Evolutionary conservation across 2,329 filamentous ascomycete species (phyloP), one percentile per base, ranked within the genome.

Genomic region (Colletotrichum sp.): DNA sequence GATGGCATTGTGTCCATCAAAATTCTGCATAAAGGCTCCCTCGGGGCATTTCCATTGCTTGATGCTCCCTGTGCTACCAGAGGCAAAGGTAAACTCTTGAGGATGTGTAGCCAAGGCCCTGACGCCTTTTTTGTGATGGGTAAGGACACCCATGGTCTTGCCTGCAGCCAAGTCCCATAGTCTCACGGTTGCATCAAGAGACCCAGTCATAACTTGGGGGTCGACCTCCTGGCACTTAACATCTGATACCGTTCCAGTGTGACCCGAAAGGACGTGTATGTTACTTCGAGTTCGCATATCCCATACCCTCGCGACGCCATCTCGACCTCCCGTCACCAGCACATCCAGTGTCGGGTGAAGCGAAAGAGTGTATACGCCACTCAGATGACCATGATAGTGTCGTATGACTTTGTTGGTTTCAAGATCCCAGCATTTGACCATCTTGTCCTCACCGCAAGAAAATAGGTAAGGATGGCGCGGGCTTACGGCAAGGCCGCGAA

Each of bases 31-130:
- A 83, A 99, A 99, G 18, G 95, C 95, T 48, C 96, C 98, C 83
- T 98, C 96, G 2, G 98, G 98, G 80, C 96, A 99, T 84, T 99
- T 98, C 96, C 97, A 99, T 86, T 99, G 97, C 89, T 99, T 99
- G 86, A 99, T 98, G 83, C 95, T 96, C 28, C 95, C 94, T 0
- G 96, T 96, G 81, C 95, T 98, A 59, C 94, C 97, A 76, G 92
- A 96, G 6, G 97, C 97, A 83, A 99, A 99, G 0, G 98, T 99
- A 83, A 98, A 99, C 84, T 99, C 97, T 76, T 92, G 92, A 0
- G 98, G 97, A 83, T 99, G 97, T 5, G 94, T 90, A 13, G 95
- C 92, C 15, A 99, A 90, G 4, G 94, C 93, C 67, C 97, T 92
- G 13, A 99, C 96, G 72, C 96, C 96, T 88, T 99, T 99, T 84